Evolutionary conservation across 805 yeast species (phyloP).

Genomic region (Wickerhamiella bombiphila): DNA sequence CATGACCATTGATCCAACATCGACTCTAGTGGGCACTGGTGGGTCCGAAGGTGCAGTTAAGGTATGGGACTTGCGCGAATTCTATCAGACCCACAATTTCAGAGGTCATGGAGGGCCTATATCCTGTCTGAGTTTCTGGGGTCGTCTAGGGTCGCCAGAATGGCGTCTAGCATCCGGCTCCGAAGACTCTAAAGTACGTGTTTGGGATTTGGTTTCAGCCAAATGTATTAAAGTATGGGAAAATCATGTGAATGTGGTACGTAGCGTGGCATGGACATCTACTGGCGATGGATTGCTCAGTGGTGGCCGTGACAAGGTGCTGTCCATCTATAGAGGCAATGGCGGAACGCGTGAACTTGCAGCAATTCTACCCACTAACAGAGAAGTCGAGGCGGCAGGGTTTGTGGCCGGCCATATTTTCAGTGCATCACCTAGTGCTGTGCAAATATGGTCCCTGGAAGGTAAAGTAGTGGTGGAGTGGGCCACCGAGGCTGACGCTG

Average conservation of each 20-base stretch:
- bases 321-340: constrained; percentile 34
- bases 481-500: constrained; percentile 12
- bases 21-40: constrained; percentile 82
- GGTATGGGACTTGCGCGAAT: constrained; percentile 85
- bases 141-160: constrained; percentile 41
- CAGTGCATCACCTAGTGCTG: constrained; percentile 11
- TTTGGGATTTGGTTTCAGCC: constrained; percentile 58
- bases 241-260: constrained; percentile 73
- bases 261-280: constrained; percentile 57
- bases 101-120: constrained; percentile 89
- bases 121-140: constrained; percentile 60
- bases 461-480: constrained; percentile 14
- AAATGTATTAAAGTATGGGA: constrained; percentile 45
- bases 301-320: constrained; percentile 83
- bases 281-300: constrained; percentile 46
- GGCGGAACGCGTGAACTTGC: constrained; percentile 37
- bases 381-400: constrained; percentile 29
- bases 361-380: constrained; percentile 57
- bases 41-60: constrained; percentile 86
- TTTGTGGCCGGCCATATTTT: constrained; percentile 18
- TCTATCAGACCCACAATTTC: constrained; percentile 74
- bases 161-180: constrained; percentile 76
- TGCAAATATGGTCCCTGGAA: constrained; percentile 13
- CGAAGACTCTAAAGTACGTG: constrained; percentile 38
- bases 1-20: constrained; percentile 60